Evolutionary conservation across 495 filamentous ascomycete species (phyloP).

Genomic region (Saxispiralis lemnorum): DNA sequence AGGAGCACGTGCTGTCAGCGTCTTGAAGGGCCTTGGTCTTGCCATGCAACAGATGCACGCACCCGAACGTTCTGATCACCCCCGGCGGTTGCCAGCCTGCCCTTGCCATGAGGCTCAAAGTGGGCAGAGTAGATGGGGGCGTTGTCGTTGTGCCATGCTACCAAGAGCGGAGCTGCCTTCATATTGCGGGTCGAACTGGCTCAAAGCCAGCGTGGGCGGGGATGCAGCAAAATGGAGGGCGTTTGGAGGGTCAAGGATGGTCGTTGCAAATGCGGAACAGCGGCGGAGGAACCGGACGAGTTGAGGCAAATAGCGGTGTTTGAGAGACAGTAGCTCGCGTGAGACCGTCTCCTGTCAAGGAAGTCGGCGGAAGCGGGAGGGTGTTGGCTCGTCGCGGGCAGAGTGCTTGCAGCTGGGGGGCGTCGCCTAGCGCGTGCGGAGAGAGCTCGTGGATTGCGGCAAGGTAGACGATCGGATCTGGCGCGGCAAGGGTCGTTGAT

Average conservation of each 20-base stretch:
- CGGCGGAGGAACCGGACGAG: not conserved
- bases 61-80: slow-evolving; percentile 95
- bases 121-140: slow-evolving; percentile 87
- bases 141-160: slow-evolving; percentile 93
- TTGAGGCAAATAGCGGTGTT: too few relatives aligned
- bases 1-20: too few relatives aligned
- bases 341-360: too few relatives aligned
- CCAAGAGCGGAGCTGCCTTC: slow-evolving; percentile 79
- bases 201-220: slow-evolving; percentile 4
- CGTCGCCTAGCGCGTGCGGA: too few relatives aligned
- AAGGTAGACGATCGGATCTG: too few relatives aligned
- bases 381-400: too few relatives aligned
- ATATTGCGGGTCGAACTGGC: slow-evolving; percentile 33
- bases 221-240: slow-evolving; percentile 1
- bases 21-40: not conserved
- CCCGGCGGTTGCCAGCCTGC: slow-evolving; percentile 79
- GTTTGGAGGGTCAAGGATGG: not conserved
- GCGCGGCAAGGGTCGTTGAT: too few relatives aligned
- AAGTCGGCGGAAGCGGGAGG: too few relatives aligned
- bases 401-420: too few relatives aligned
- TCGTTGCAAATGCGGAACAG: not conserved
- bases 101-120: slow-evolving; percentile 87
- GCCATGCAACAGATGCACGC: slow-evolving; percentile 25
- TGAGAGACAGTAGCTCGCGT: too few relatives aligned
- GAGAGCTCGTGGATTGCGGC: too few relatives aligned